A percentile compares a stretch with the other conserved stretches of the same genome.
Conservation (phyloP, 2,329 filamentous ascomycete species). For the Ophiocordyceps australis region DNA sequence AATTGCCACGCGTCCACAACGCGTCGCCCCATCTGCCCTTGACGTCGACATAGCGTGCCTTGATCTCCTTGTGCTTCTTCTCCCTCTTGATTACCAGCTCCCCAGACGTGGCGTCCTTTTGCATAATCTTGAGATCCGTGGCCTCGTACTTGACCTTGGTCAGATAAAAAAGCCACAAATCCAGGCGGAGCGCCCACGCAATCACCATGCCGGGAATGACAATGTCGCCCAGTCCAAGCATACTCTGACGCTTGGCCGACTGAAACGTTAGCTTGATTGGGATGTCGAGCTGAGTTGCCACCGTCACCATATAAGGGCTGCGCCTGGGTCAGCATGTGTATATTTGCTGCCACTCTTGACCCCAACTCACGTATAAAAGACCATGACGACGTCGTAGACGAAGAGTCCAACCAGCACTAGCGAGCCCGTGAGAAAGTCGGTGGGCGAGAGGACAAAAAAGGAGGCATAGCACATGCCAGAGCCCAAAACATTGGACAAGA, state of each 20-base stretch:
- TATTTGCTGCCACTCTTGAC: too few species aligned
- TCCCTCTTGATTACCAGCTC: constrained; percentile 16
- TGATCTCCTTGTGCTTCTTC: constrained; percentile 26
- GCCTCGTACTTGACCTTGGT: constrained; percentile 36
- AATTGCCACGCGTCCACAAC: constrained; percentile 45
- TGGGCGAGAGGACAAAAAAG: constrained; percentile 72
- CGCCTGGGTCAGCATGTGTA: background rate
- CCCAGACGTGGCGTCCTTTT: constrained; percentile 13
- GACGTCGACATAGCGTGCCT: constrained; percentile 35
- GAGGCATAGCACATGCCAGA: constrained; percentile 75
- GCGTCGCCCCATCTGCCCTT: constrained; percentile 67
- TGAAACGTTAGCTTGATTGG: constrained; percentile 80
- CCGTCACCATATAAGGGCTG: constrained; percentile 66
- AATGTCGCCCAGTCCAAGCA: constrained; percentile 89
- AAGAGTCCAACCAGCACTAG: constrained; percentile 66
- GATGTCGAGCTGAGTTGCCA: constrained; percentile 77
- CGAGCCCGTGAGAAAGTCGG: constrained; percentile 68
- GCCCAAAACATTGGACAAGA: constrained; percentile 70
- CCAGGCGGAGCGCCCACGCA: constrained; percentile 74
- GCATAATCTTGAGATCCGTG: constrained; percentile 13
- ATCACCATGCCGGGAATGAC: constrained; percentile 86
- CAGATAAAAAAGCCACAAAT: constrained; percentile 71
- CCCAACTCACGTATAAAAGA: constrained; percentile 66
- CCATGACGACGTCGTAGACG: constrained; percentile 88
- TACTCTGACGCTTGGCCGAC: constrained; percentile 47